phyloP scores from a whole-genome alignment of 2,329 filamentous ascomycete genomes.

The Botrytis medusae region DNA sequence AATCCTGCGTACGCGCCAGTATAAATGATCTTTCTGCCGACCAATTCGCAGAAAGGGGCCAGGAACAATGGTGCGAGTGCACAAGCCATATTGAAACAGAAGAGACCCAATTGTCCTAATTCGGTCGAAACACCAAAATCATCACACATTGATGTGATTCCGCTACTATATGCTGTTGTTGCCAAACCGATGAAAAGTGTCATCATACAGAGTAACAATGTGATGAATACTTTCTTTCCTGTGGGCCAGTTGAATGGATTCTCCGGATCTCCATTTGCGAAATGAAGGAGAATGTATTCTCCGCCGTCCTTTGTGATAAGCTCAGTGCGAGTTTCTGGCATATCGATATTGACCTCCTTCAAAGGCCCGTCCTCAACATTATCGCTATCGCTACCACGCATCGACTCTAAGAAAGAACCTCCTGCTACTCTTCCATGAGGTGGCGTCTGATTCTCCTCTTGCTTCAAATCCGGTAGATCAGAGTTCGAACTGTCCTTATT shows the following conservation, averaged over 20 bases:
- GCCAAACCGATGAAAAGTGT: conserved; percentile 54
- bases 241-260: conserved; percentile 54
- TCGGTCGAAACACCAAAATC: conserved; percentile 46
- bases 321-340: conserved; percentile 50
- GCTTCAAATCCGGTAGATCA: conserved; percentile 22
- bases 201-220: conserved; percentile 50
- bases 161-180: conserved; percentile 54
- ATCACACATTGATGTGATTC: conserved; percentile 47
- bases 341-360: conserved; percentile 48
- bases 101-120: conserved; percentile 54
- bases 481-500: conserved; percentile 8
- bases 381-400: conserved; percentile 39
- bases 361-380: conserved; percentile 39
- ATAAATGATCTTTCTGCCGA: conserved; percentile 80
- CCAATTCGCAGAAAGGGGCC: conserved; percentile 82
- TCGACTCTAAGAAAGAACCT: conserved; percentile 41
- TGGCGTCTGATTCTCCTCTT: conserved; percentile 27
- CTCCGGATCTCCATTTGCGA: conserved; percentile 47
- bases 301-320: conserved; percentile 45
- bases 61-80: conserved; percentile 80
- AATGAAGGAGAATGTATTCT: conserved; percentile 48
- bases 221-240: conserved; percentile 48
- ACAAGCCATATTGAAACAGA: conserved; percentile 78
- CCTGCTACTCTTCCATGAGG: conserved; percentile 43
- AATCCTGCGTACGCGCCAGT: conserved; percentile 54